A percentile compares a stretch with the other conserved stretches of the same genome.
These are phyloP conservation scores for Bipolaris gigantea DNA, from an alignment of 2,329 filamentous ascomycete species.

Conservation along the genomic window DNA sequence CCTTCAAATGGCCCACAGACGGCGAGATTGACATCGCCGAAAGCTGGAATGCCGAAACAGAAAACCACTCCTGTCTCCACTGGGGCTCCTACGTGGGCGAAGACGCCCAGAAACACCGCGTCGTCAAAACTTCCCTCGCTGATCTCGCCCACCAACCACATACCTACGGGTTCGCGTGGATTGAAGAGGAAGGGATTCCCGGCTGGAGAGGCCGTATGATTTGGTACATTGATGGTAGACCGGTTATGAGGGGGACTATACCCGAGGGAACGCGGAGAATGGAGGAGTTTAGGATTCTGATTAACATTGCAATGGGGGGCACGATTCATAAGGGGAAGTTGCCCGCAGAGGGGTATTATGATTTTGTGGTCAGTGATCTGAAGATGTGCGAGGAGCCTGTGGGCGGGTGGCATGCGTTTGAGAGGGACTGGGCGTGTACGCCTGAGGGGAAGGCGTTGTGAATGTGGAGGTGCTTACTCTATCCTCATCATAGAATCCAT, in stretches of 20 bases:
- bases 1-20: slow-evolving; percentile 61
- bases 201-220: slow-evolving; percentile 53
- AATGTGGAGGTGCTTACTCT: too few relatives aligned
- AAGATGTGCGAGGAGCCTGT: slow-evolving; percentile 57
- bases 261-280: slow-evolving; percentile 58
- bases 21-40: slow-evolving; percentile 65
- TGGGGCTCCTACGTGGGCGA: slow-evolving; percentile 60
- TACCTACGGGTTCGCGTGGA: slow-evolving; percentile 61
- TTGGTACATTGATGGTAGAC: slow-evolving; percentile 62
- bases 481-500: too few relatives aligned
- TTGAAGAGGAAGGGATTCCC: slow-evolving; percentile 49
- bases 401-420: slow-evolving; percentile 60
- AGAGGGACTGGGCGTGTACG: slow-evolving; percentile 52
- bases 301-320: slow-evolving; percentile 66
- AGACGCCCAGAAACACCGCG: slow-evolving; percentile 61
- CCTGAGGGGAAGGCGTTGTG: slow-evolving; percentile 39
- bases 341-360: slow-evolving; percentile 58
- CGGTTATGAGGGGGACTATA: slow-evolving; percentile 60
- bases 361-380: slow-evolving; percentile 58
- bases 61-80: slow-evolving; percentile 62
- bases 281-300: slow-evolving; percentile 59
- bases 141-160: slow-evolving; percentile 53
- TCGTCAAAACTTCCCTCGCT: slow-evolving; percentile 55
- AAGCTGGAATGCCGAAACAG: slow-evolving; percentile 61
- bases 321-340: slow-evolving; percentile 59